Evolutionary conservation across 1,139 yeast genomes (phyloP).

Genomic region (Yamadazyma sp.): DNA sequence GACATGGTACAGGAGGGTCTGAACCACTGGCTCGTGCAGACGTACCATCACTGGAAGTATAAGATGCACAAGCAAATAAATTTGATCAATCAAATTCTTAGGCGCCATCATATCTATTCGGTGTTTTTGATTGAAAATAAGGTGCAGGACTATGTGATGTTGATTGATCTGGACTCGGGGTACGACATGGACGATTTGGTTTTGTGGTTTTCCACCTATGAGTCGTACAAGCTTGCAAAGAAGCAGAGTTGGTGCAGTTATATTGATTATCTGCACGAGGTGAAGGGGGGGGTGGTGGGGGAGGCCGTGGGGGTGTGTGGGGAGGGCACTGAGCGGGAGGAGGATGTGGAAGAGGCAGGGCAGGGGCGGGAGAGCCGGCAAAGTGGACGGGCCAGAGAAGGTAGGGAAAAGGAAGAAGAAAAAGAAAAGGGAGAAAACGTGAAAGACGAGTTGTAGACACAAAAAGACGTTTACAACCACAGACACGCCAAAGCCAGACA

Average conservation of each 20-base stretch:
- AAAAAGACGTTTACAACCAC: not conserved
- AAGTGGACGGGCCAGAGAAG: too few relatives aligned
- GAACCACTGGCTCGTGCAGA: not conserved
- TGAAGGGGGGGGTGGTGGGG: constrained; percentile 12
- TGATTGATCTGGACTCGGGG: constrained; percentile 9
- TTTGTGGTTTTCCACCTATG: constrained; percentile 13
- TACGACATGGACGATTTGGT: constrained; percentile 7
- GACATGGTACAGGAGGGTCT: constrained; percentile 5
- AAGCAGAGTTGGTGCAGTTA: constrained; percentile 12
- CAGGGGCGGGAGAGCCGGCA: too few relatives aligned
- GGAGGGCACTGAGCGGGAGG: not conserved
- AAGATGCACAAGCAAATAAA: constrained; percentile 5
- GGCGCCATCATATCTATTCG: constrained; percentile 7
- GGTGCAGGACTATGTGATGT: constrained; percentile 8
- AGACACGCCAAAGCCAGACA: too few relatives aligned
- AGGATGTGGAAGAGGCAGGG: too few relatives aligned
- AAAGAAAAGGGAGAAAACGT: not conserved
- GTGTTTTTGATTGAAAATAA: constrained; percentile 10
- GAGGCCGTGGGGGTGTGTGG: constrained; percentile 4
- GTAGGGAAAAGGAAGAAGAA: not conserved
- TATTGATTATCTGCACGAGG: constrained; percentile 8
- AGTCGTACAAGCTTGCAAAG: constrained; percentile 8
- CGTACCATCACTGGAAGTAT: constrained; percentile 2
- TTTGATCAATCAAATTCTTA: constrained; percentile 11
- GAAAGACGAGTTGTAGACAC: constrained; percentile 2